Evolutionary conservation across 768 basidiomycete species (phyloP).

Genomic region (Rhizopogon roseolus): DNA sequence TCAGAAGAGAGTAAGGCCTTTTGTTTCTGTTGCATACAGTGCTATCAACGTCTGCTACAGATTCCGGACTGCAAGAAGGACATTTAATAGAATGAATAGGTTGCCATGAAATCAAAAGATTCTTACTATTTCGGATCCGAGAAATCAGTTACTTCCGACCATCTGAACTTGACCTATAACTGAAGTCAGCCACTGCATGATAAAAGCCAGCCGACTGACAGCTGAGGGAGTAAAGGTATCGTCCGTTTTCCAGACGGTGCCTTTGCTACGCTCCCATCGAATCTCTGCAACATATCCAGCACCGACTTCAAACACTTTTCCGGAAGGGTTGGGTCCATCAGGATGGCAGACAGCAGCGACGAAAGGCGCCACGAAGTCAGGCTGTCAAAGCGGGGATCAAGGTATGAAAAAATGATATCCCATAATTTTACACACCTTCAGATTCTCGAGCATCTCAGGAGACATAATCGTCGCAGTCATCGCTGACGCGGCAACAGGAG

Average conservation of each 20-base stretch:
- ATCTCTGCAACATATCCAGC: slow-evolving; percentile 91
- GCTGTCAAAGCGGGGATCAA: slow-evolving; percentile 31
- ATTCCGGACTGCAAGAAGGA: slow-evolving; percentile 49
- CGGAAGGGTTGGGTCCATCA: slow-evolving; percentile 72
- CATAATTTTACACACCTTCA: slow-evolving; percentile 46
- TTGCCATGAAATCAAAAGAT: neutral
- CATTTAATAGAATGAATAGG: neutral
- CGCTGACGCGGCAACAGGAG: slow-evolving; percentile 91
- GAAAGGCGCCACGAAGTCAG: slow-evolving; percentile 89
- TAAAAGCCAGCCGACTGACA: slow-evolving; percentile 34
- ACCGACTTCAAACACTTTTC: slow-evolving; percentile 87
- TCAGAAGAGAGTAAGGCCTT: neutral
- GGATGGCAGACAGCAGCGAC: slow-evolving; percentile 86
- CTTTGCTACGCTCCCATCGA: slow-evolving; percentile 89
- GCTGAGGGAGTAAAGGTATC: slow-evolving; percentile 91
- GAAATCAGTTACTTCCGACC: slow-evolving; percentile 81
- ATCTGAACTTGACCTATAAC: slow-evolving; percentile 72
- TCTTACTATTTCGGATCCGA: slow-evolving; percentile 62
- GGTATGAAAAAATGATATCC: neutral
- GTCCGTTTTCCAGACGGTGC: slow-evolving; percentile 87
- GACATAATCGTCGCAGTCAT: slow-evolving; percentile 98
- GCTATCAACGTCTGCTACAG: slow-evolving; percentile 58
- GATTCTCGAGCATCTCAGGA: slow-evolving; percentile 85
- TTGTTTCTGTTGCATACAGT: slow-evolving; percentile 31
- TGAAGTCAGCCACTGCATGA: neutral